Evolutionary conservation across 306 rosid species (phyloP), one percentile per base, ranked within the genome.

Genomic region (Quercus dentata): DNA sequence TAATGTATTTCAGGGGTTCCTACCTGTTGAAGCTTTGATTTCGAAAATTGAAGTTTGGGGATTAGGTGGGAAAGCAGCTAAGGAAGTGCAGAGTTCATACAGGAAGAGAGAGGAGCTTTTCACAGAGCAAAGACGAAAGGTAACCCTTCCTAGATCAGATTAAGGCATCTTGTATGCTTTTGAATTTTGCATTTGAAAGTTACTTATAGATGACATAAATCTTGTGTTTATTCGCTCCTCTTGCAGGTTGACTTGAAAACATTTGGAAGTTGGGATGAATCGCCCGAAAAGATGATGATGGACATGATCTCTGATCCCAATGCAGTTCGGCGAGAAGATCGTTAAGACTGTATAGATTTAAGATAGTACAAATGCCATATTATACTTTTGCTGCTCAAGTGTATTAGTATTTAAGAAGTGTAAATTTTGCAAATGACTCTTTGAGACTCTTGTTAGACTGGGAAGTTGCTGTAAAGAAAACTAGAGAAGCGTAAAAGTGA

Each of bases 251-350:
- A 95, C 87, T 81, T 92, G 89, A 95, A 92, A 89, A 86, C 93
- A 75, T 95, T 95, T 86, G 57, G 90, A 1, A 92, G 62, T 71
- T 95, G 99, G 99, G 98, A 95, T 62, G 99, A 95, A 79, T 91
- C 98, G 5, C 96, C 99, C 0, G 99, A 95, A 85, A 95, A 95
- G 80, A 85, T 92, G 88, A 86, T 95, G 97, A 86, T 89, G 94
- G 93, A 95, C 82, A 90, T 93, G 98, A 8, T 88, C 81, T 67
- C 90, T 21, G 81, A 92, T 86, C 98, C 96, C 20, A 89, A 90
- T 82, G 94, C 97, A 68, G 91, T 78, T 80, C 86, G 84, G 59
- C 86, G 72, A 79, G 98, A 92, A 83, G 99, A 95, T 5, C 97
- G 96, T 12, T 92, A 74, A 87, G 13, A 65, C 62, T 31, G 27